A percentile compares a stretch with the other conserved stretches of the same genome.
Evolutionary conservation across 306 rosid genomes (phyloP).

Genomic region (Glycyrrhiza uralensis): DNA sequence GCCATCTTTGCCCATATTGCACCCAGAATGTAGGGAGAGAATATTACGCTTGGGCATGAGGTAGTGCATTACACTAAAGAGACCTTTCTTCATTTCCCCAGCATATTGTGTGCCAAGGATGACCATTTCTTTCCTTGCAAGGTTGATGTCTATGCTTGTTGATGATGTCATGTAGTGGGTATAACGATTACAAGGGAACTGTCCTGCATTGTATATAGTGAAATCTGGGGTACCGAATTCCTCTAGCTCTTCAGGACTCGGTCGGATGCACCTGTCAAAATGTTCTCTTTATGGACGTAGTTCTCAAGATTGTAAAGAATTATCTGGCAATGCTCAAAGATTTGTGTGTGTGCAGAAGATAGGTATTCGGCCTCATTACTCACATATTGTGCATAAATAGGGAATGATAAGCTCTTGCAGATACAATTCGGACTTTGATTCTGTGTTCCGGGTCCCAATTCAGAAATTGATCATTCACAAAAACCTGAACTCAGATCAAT

Average conservation of each 20-base stretch:
- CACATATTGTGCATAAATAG: constrained; percentile 87
- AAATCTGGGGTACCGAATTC: constrained; percentile 80
- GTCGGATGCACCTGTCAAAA: constrained; percentile 74
- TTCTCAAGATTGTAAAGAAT: background rate
- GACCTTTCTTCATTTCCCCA: constrained; percentile 91
- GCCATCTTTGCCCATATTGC: constrained; percentile 80
- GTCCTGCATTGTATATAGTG: constrained; percentile 81
- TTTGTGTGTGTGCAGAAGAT: background rate
- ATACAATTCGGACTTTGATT: constrained; percentile 80
- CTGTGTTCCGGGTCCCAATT: constrained; percentile 81
- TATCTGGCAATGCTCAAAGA: background rate
- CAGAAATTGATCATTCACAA: constrained; percentile 80
- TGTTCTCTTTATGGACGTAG: background rate
- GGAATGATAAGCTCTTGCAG: constrained; percentile 90
- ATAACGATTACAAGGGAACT: constrained; percentile 82
- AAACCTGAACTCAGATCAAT: constrained; percentile 51
- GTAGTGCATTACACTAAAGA: constrained; percentile 80
- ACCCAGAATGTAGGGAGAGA: constrained; percentile 84
- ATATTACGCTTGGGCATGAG: constrained; percentile 79
- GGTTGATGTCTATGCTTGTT: constrained; percentile 74
- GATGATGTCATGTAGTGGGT: constrained; percentile 91
- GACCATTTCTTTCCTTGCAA: constrained; percentile 80
- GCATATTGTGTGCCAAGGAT: constrained; percentile 88
- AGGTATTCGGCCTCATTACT: constrained; percentile 30
- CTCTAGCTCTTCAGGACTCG: constrained; percentile 69